phyloP scores from a whole-genome alignment of 73 alveolate genomes.

The Tetrahymena elliotti region DNA sequence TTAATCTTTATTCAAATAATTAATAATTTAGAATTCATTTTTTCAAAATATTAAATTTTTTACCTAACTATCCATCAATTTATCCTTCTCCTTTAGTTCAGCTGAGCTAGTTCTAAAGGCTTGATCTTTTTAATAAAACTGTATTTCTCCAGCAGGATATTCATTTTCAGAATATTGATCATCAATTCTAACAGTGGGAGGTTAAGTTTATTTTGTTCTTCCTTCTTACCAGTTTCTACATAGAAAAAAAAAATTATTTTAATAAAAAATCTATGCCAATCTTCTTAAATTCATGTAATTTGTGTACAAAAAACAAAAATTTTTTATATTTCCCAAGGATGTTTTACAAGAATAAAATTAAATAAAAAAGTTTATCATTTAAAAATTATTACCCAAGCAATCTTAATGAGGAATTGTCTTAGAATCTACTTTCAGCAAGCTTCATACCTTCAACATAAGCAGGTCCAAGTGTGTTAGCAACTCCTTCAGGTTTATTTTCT shows the following conservation, averaged over 20 bases:
- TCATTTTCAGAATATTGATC: conserved; percentile 73
- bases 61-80: not conserved
- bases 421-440: not conserved
- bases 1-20: conserved; percentile 58
- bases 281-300: too few species aligned
- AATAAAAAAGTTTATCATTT: too few species aligned
- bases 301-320: too few species aligned
- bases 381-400: not conserved
- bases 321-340: not conserved
- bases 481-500: not conserved
- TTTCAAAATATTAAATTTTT: not conserved
- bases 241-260: not conserved
- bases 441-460: not conserved
- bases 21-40: not conserved
- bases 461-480: not conserved
- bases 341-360: not conserved
- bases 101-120: conserved; percentile 64
- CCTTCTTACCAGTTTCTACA: conserved; percentile 10
- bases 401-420: not conserved
- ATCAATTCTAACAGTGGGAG: conserved; percentile 82
- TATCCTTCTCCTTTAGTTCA: conserved; percentile 82
- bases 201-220: conserved; percentile 74
- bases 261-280: too few species aligned
- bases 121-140: conserved; percentile 69
- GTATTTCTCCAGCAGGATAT: conserved; percentile 75